Evolutionary conservation across 1,284 basidiomycete species (phyloP).

Genomic region (Leccinum angustisporum): DNA sequence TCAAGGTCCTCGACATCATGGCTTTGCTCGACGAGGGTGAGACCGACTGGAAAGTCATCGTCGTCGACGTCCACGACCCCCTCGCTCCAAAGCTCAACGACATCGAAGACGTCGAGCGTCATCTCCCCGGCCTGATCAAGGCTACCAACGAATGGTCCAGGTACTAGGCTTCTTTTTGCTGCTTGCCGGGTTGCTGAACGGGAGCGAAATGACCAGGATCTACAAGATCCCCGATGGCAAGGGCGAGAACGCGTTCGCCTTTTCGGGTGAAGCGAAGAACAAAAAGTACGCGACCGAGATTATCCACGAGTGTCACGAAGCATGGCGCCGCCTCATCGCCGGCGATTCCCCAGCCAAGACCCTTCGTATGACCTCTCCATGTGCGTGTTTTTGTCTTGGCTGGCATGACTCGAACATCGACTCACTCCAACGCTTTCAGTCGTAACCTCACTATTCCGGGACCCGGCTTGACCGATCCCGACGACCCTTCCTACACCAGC

Average conservation of each 20-base stretch:
- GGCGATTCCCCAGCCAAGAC: conserved; percentile 80
- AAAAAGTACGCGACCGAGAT: conserved; percentile 99
- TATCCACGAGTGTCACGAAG: conserved; percentile 98
- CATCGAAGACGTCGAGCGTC: conserved; percentile 98
- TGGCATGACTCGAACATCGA: background rate
- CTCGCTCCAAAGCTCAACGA: conserved; percentile 97
- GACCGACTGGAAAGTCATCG: conserved; percentile 99
- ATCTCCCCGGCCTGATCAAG: conserved; percentile 94
- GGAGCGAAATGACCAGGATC: conserved; percentile 54
- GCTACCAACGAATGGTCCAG: conserved; percentile 98
- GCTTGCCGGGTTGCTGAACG: conserved; percentile 5
- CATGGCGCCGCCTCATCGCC: conserved; percentile 90
- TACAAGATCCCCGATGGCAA: conserved; percentile 99
- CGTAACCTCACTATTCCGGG: conserved; percentile 70
- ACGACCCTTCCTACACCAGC: conserved; percentile 63
- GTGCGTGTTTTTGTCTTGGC: conserved; percentile 46
- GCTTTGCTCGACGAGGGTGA: conserved; percentile 97
- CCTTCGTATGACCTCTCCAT: conserved; percentile 73
- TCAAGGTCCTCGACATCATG: conserved; percentile 99
- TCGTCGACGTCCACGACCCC: conserved; percentile 96
- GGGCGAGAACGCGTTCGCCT: conserved; percentile 98
- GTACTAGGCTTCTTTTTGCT: conserved; percentile 39
- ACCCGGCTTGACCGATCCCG: conserved; percentile 64
- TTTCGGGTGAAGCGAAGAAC: conserved; percentile 99
- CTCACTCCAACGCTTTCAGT: conserved; percentile 39